phyloP scores from a whole-genome alignment of 2,329 filamentous ascomycete species.

The Colletotrichum neosansevieriae region DNA sequence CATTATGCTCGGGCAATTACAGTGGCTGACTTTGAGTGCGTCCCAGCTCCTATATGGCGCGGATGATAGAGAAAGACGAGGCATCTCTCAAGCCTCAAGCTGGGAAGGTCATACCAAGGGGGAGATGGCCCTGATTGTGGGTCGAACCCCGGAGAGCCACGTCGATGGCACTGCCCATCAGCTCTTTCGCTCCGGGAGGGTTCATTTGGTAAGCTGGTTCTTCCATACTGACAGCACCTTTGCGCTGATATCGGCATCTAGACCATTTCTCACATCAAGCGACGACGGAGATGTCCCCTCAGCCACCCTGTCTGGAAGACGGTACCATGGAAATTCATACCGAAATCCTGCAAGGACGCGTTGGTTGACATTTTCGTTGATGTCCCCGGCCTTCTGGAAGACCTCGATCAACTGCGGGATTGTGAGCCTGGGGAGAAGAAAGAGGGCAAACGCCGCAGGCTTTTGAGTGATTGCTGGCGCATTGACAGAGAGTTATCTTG shows the following conservation, averaged over 20 bases:
- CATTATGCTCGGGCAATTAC: background rate
- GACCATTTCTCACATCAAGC: conserved; percentile 38
- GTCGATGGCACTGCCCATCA: conserved; percentile 39
- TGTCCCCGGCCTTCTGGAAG: conserved; percentile 45
- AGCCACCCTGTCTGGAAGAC: conserved; percentile 49
- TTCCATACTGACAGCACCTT: background rate
- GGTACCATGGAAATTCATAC: conserved; percentile 47
- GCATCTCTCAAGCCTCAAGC: conserved; percentile 38
- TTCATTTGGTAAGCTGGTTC: conserved; percentile 41
- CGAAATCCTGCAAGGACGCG: conserved; percentile 48
- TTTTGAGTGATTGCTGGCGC: conserved; percentile 39
- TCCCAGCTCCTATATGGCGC: conserved; percentile 39
- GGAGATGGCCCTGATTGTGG: conserved; percentile 35
- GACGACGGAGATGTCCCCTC: conserved; percentile 44
- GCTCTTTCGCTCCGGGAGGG: conserved; percentile 42
- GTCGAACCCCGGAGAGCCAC: conserved; percentile 26
- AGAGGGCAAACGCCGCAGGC: background rate
- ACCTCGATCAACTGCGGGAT: conserved; percentile 44
- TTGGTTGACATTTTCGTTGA: conserved; percentile 49
- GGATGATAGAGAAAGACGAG: conserved; percentile 35
- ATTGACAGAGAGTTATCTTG: conserved; percentile 26
- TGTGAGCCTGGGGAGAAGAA: conserved; percentile 24
- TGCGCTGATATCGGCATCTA: background rate
- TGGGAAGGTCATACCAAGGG: conserved; percentile 41
- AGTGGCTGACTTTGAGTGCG: background rate